A percentile compares a stretch with the other conserved stretches of the same genome.
Evolutionary conservation across 1,139 yeast species (phyloP).

Genomic region (Geotrichum citri-aurantii): DNA sequence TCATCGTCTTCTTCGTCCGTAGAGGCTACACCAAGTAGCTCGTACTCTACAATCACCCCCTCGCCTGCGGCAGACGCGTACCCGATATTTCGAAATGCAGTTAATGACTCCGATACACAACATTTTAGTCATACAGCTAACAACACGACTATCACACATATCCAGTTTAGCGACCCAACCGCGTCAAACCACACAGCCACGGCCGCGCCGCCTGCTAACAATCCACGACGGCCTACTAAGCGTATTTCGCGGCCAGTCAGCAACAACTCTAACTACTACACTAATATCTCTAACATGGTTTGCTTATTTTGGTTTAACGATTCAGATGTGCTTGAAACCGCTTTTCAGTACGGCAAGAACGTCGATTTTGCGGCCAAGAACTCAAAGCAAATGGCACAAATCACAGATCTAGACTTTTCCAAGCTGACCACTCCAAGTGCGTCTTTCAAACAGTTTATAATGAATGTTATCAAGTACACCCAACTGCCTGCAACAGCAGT

Average conservation of each 20-base stretch:
- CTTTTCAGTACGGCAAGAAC: constrained; percentile 18
- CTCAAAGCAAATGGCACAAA: background rate
- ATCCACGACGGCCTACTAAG: background rate
- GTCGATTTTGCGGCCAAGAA: constrained; percentile 11
- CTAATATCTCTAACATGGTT: constrained; percentile 31
- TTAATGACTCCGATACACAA: background rate
- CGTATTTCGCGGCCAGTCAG: constrained; percentile 6
- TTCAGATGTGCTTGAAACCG: constrained; percentile 18
- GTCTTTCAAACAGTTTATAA: constrained; percentile 27
- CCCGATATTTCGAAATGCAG: background rate
- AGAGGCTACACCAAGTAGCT: constrained; percentile 11
- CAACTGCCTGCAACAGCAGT: constrained; percentile 36
- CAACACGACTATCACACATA: constrained; percentile 1
- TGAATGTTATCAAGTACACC: constrained; percentile 31
- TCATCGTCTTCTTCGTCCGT: constrained; percentile 4
- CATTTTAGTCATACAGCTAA: background rate
- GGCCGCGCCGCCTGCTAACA: background rate
- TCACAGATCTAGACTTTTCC: constrained; percentile 10
- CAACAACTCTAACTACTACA: constrained; percentile 19
- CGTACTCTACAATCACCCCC: background rate
- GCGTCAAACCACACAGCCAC: constrained; percentile 1
- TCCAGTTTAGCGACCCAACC: background rate
- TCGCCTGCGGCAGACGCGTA: background rate
- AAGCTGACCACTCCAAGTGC: constrained; percentile 22
- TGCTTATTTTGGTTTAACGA: constrained; percentile 34